Percentiles rank a stretch among this genome's conserved stretches.
Evolutionary conservation across 2,329 filamentous ascomycete species (phyloP).

Genomic region (Microdochium bolleyi): DNA sequence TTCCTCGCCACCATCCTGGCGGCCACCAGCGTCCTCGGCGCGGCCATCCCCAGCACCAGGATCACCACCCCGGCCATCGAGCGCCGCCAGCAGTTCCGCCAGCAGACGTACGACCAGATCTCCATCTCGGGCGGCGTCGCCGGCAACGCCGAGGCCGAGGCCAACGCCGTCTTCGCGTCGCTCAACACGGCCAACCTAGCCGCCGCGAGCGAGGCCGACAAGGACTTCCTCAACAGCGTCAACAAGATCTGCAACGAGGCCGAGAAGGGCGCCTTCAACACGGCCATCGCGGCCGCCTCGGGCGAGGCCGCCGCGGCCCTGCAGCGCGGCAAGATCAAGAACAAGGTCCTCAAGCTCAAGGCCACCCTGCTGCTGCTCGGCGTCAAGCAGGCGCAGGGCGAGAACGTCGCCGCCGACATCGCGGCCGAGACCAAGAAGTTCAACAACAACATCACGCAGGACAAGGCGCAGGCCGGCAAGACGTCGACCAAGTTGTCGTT

Average conservation of each 20-base stretch:
- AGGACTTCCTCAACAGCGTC: constrained; percentile 39
- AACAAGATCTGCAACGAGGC: constrained; percentile 45
- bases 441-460: constrained; percentile 41
- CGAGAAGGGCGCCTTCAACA: constrained; percentile 44
- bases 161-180: constrained; percentile 27
- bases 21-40: neutral
- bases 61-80: neutral
- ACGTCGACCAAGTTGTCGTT: constrained; percentile 29
- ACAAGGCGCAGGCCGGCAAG: constrained; percentile 37
- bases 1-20: neutral
- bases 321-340: constrained; percentile 48
- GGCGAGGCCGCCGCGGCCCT: constrained; percentile 39
- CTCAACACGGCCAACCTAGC: constrained; percentile 29
- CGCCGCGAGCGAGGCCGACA: constrained; percentile 35
- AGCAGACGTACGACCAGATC: constrained; percentile 31
- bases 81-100: neutral
- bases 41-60: neutral
- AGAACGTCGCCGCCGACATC: constrained; percentile 34
- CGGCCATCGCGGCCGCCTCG: constrained; percentile 38
- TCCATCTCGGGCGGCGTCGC: constrained; percentile 38
- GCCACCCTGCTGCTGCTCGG: constrained; percentile 41
- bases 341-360: constrained; percentile 51
- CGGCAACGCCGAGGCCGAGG: constrained; percentile 34
- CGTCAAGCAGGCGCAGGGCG: constrained; percentile 41
- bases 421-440: constrained; percentile 41